Evolutionary conservation across 139 green algal genomes (phyloP).

Genomic region (Limnomonas spitsbergensis): DNA sequence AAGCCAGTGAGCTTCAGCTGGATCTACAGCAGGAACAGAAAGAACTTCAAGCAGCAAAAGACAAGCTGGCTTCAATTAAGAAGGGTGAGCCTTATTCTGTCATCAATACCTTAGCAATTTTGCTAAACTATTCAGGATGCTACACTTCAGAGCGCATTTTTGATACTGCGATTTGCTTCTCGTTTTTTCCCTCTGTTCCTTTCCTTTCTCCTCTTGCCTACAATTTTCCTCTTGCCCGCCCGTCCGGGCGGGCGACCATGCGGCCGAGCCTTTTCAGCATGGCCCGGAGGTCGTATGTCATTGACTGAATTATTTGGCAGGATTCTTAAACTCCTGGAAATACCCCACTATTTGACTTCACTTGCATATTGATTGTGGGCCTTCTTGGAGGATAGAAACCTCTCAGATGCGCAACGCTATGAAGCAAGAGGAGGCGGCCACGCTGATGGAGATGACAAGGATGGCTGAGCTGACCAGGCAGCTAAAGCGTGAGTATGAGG

Average conservation of each 20-base stretch:
- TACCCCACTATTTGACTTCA: too few species aligned
- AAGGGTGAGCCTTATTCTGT: too few species aligned
- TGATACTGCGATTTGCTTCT: too few species aligned
- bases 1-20: not conserved
- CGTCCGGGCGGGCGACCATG: too few species aligned
- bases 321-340: too few species aligned
- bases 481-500: not conserved
- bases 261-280: too few species aligned
- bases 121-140: not conserved
- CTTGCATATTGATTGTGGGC: too few species aligned
- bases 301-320: too few species aligned
- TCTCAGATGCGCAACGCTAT: not conserved
- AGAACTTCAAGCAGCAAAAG: constrained; percentile 4
- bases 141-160: not conserved
- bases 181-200: not conserved
- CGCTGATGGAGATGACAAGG: not conserved
- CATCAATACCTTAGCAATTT: too few species aligned
- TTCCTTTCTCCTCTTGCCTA: not conserved
- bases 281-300: too few species aligned
- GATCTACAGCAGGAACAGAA: constrained; percentile 1
- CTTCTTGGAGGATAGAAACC: too few species aligned
- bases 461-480: not conserved
- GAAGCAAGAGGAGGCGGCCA: not conserved
- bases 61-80: not conserved
- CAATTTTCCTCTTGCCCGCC: too few species aligned